Evolutionary conservation across 371 early-diverging fungal species (phyloP), one percentile per base, ranked within the genome.

Genomic region (Rhizopus microsporus): DNA sequence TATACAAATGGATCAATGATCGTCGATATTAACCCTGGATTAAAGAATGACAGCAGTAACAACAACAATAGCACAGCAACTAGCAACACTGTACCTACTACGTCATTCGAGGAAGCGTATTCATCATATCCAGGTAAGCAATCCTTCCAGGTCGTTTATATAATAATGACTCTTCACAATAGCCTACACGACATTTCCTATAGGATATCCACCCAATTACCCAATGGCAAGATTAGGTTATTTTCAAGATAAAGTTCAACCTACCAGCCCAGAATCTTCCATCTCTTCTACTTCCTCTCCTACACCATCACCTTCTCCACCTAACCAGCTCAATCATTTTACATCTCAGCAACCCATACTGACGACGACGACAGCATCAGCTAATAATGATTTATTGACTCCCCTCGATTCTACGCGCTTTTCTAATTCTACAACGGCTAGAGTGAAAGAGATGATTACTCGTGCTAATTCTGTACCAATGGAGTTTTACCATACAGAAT

Each of bases 401-500:
- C 47, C 57, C 15, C 30, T 12, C 35, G 39, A 57, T 16, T 50
- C 32, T 42, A 30, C 60, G 1, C 57, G 61, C 35, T 70, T 68
- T 47, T 51, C 68, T n/a, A 63, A 56, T 51, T 45, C 65, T n/a
- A 71, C 72, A 8, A 74, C 67, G 5, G 78, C 72, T 40, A 71
- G 78, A 37, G 78, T 78, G 13, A 78, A 78, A 43, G 78, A 78
- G 40, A 78, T 75, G 39, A 78, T 78, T 29, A 69, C 68, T 32
- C 71, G 75, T 31, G 78, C 78, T 7, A 78, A 72, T 44, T 68
- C 78, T 3, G 75, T 78, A 8, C 78, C 78, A 7, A 71, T 74
- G 71, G 78, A 78, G 23, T 74, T 78, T 29, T 78, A 78, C 53
- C 78, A 78, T 40, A 78, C 78, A 3, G 78, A 78, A 50, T 78